Conservation (phyloP, 108 stramenopile genomes). For the Cyclotella choctawhatcheeana region DNA sequence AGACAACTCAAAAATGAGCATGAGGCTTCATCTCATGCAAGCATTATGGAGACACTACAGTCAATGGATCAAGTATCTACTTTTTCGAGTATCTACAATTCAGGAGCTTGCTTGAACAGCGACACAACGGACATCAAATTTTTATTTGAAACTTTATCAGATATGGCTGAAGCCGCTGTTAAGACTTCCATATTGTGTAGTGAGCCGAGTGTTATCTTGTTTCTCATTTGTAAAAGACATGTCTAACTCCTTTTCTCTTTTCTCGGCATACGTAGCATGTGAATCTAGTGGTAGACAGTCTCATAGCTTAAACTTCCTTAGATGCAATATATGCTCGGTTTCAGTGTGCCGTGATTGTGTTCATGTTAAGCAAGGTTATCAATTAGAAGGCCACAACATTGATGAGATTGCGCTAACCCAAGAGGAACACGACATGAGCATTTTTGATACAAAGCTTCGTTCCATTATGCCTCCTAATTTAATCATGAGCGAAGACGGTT, state of each 20-base stretch:
- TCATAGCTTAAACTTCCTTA: slow-evolving; percentile 33
- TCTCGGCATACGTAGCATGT: slow-evolving; percentile 72
- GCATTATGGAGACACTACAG: no score
- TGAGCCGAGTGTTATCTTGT: slow-evolving; percentile 38
- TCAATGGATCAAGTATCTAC: no score
- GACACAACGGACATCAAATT: no score
- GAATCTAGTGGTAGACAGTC: slow-evolving; percentile 65
- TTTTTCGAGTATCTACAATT: no score
- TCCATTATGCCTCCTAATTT: slow-evolving; percentile 47
- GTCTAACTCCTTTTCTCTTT: no score
- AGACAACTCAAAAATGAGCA: slow-evolving; percentile 60
- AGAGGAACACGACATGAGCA: slow-evolving; percentile 21
- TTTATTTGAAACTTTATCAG: no score
- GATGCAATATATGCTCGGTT: slow-evolving; percentile 58
- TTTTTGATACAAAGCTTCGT: slow-evolving; percentile 56
- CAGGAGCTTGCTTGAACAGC: no score
- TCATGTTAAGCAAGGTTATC: slow-evolving; percentile 48
- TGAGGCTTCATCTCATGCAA: slow-evolving; percentile 1
- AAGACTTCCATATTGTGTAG: no score
- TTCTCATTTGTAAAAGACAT: slow-evolving; percentile 45
- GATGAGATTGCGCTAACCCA: slow-evolving; percentile 15
- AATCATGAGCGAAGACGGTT: slow-evolving; percentile 36
- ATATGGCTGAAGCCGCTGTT: no score
- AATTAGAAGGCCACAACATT: slow-evolving; percentile 49
- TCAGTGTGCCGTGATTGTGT: slow-evolving; percentile 59